A percentile compares a stretch with the other conserved stretches of the same genome.
These are phyloP conservation scores for Mycena chlorophos DNA, from an alignment of 768 basidiomycete species.

Conservation along the genomic window DNA sequence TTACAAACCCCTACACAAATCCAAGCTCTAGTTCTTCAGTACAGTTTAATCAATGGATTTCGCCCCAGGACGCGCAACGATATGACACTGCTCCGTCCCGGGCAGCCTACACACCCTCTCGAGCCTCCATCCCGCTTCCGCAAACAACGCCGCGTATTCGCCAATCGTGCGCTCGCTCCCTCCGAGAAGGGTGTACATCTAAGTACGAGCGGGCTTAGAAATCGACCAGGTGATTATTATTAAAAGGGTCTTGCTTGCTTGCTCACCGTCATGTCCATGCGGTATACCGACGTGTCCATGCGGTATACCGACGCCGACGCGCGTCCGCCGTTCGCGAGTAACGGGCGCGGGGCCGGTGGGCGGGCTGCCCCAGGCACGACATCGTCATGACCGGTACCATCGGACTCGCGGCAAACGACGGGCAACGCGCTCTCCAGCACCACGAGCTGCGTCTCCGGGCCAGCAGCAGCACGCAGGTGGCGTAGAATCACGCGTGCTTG, in stretches of 20 bases:
- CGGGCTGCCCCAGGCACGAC: neutral
- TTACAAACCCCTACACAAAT: slow-evolving; percentile 29
- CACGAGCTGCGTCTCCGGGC: neutral
- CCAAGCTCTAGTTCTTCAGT: neutral
- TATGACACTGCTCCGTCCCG: neutral
- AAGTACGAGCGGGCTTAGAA: neutral
- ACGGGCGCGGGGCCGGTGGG: no score
- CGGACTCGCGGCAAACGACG: neutral
- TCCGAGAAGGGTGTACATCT: neutral
- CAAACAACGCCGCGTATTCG: neutral
- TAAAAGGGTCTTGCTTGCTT: no score
- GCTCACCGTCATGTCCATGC: neutral
- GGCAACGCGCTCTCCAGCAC: neutral
- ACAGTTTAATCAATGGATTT: no score
- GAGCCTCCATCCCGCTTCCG: neutral
- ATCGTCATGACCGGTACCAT: neutral
- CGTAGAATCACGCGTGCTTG: neutral
- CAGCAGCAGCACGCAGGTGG: neutral
- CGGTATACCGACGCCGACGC: neutral
- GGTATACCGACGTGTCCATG: neutral
- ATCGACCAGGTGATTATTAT: neutral
- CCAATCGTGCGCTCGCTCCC: neutral
- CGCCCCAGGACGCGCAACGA: no score
- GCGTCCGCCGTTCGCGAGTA: neutral
- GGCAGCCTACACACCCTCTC: neutral